Conservation (phyloP, 2,329 filamentous ascomycete species). For the Beauveria brongniartii region DNA sequence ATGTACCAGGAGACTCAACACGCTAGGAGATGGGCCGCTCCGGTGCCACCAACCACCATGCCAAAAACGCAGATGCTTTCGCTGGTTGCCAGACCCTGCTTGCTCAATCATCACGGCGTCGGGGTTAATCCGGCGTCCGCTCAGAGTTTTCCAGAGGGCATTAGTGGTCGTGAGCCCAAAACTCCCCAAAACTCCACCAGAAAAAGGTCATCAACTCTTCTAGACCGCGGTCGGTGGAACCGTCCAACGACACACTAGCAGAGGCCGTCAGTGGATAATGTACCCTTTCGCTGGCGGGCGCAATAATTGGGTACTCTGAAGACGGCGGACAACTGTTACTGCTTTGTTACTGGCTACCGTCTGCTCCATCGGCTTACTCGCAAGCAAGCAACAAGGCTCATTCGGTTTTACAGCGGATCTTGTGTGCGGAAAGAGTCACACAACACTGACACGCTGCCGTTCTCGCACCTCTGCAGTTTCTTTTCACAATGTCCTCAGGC, state of each 20-base stretch:
- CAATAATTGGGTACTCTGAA: background rate
- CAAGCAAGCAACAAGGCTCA: background rate
- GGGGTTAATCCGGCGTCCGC: background rate
- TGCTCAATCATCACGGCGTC: background rate
- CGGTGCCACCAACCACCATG: background rate
- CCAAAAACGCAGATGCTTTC: background rate
- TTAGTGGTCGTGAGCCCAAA: too few relatives aligned
- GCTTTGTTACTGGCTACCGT: constrained; percentile 2
- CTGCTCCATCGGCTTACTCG: background rate
- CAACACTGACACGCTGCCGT: background rate
- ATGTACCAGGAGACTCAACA: background rate
- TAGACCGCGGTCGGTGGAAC: constrained; percentile 11
- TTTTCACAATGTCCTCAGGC: background rate
- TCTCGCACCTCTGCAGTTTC: background rate
- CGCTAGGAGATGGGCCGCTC: constrained; percentile 2
- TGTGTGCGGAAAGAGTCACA: background rate
- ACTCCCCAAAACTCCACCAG: background rate
- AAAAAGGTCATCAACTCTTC: background rate
- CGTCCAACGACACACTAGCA: constrained; percentile 1
- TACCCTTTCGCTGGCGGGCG: constrained; percentile 2
- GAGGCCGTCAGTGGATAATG: constrained; percentile 3
- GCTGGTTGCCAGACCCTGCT: background rate
- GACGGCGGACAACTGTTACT: background rate
- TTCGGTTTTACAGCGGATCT: background rate
- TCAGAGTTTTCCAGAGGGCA: background rate